A percentile compares a stretch with the other conserved stretches of the same genome.
phyloP scores from a whole-genome alignment of 768 basidiomycete species.

The Lactarius akahatsu region DNA sequence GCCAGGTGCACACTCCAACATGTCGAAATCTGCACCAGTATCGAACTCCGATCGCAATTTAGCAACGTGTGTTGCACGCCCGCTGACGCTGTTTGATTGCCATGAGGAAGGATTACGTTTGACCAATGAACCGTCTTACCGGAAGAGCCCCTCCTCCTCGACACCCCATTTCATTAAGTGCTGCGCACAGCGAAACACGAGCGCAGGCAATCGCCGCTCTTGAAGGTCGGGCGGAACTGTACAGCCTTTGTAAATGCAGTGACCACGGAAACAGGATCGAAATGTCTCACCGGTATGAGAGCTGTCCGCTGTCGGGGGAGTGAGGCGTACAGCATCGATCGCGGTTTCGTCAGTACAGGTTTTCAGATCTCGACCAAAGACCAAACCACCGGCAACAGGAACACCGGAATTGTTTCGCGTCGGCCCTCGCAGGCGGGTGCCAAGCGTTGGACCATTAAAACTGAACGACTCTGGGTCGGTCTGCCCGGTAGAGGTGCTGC shows the following conservation, averaged over 20 bases:
- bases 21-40: slow-evolving; percentile 83
- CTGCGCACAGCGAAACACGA: slow-evolving; percentile 80
- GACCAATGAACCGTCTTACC: slow-evolving; percentile 47
- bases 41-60: slow-evolving; percentile 81
- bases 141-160: slow-evolving; percentile 83
- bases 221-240: slow-evolving; percentile 13
- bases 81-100: slow-evolving; percentile 60
- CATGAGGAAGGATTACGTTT: slow-evolving; percentile 11
- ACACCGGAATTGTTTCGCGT: slow-evolving; percentile 39
- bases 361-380: slow-evolving; percentile 65
- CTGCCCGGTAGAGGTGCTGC: slow-evolving; percentile 49
- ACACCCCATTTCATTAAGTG: slow-evolving; percentile 81
- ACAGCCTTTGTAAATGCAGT: slow-evolving; percentile 11
- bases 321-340: slow-evolving; percentile 35
- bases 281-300: slow-evolving; percentile 13
- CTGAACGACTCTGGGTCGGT: slow-evolving; percentile 48
- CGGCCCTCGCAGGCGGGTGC: slow-evolving; percentile 56
- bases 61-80: slow-evolving; percentile 76
- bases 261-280: slow-evolving; percentile 17
- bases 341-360: slow-evolving; percentile 58
- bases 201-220: slow-evolving; percentile 56
- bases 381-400: slow-evolving; percentile 45
- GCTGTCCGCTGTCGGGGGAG: slow-evolving; percentile 15
- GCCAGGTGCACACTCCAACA: slow-evolving; percentile 72
- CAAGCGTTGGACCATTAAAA: slow-evolving; percentile 49